Base-by-base conservation (phyloP, 2,329 filamentous ascomycete genomes). In the Cladosporium phlei region DNA sequence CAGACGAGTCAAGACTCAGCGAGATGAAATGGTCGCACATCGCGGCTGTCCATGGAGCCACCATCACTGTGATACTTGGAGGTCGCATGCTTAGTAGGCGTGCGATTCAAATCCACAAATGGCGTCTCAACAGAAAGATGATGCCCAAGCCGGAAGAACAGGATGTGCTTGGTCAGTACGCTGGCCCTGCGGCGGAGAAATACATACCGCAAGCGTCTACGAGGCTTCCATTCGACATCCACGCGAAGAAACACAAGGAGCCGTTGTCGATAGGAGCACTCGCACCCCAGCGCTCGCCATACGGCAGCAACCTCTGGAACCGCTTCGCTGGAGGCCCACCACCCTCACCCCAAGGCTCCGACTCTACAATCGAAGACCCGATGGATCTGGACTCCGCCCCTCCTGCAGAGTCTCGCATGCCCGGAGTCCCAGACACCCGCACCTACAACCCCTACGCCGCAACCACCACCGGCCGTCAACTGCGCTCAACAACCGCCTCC, bases 351-450 rank as follows among this genome's bases (percentile, higher is more conserved):
- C 52, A 50, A 33, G 42, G 19, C 48, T 59, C 49, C 44, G 54
- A 52, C 49, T 54, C 43, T 48, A 55, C 58, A 54, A 21, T 57
- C 57, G 69, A 69, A 1, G 78, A 84, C 29, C 76, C 77, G 46
- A 89, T 90, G 86, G 86, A 89, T 58, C 88, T 85, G 80, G 78
- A 81, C 2, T 82, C 83, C 1, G 29, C 38, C 5, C 39, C 44
- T 17, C 48, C 42, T 17, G 46, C 42, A 27, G 52, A 52, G 19
- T 55, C 52, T 5, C 55, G 52, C 17, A 52, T 52, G 38, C 49
- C 51, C 8, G 48, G 51, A 29, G 38, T 50, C 16, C 17, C 29
- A 17, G 34, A 38, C 47, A 51, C 37, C 51, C 55, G 40, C 39
- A 47, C 20, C 27, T 59, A 7, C 49, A 54, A 37, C 48, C 56